Conservation (phyloP, 2,329 filamentous ascomycete species). For the Aspergillus hortae region DNA sequence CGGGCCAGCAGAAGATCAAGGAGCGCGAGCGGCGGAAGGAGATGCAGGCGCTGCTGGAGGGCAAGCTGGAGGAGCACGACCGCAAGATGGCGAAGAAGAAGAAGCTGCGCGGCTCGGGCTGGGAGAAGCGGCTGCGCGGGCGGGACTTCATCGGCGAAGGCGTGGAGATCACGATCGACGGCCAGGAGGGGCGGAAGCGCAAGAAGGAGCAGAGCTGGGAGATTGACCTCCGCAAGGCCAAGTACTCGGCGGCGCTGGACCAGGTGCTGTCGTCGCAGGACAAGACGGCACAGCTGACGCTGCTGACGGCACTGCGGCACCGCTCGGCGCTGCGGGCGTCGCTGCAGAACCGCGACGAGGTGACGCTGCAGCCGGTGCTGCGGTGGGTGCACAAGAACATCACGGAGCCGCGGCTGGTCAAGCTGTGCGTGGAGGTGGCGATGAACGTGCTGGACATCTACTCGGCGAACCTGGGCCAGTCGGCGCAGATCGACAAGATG, state of each 20-base stretch:
- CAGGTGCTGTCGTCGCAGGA: slow-evolving; percentile 62
- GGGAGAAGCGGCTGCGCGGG: slow-evolving; percentile 61
- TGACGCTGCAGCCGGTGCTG: slow-evolving; percentile 75
- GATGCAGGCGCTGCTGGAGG: slow-evolving; percentile 77
- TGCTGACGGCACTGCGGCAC: slow-evolving; percentile 81
- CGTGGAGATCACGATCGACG: slow-evolving; percentile 83
- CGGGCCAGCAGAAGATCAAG: slow-evolving; percentile 72
- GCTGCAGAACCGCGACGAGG: slow-evolving; percentile 75
- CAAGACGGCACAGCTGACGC: slow-evolving; percentile 65
- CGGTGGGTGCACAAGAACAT: slow-evolving; percentile 80
- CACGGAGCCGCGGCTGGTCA: slow-evolving; percentile 75
- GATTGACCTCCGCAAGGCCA: slow-evolving; percentile 70
- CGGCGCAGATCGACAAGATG: slow-evolving; percentile 66
- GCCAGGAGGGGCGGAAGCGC: slow-evolving; percentile 56
- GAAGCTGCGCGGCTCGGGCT: slow-evolving; percentile 55
- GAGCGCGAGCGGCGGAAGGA: slow-evolving; percentile 76
- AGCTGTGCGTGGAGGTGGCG: slow-evolving; percentile 76
- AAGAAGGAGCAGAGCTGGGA: slow-evolving; percentile 76
- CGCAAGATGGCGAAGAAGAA: slow-evolving; percentile 68
- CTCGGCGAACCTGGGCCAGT: slow-evolving; percentile 71
- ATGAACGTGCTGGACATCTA: slow-evolving; percentile 85
- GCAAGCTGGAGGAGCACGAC: slow-evolving; percentile 75
- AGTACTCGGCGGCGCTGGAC: slow-evolving; percentile 76
- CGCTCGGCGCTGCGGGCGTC: slow-evolving; percentile 79
- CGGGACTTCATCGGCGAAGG: slow-evolving; percentile 81